Conservation (phyloP, 495 filamentous ascomycete species). For the Hypoxylon subgilvum region DNA sequence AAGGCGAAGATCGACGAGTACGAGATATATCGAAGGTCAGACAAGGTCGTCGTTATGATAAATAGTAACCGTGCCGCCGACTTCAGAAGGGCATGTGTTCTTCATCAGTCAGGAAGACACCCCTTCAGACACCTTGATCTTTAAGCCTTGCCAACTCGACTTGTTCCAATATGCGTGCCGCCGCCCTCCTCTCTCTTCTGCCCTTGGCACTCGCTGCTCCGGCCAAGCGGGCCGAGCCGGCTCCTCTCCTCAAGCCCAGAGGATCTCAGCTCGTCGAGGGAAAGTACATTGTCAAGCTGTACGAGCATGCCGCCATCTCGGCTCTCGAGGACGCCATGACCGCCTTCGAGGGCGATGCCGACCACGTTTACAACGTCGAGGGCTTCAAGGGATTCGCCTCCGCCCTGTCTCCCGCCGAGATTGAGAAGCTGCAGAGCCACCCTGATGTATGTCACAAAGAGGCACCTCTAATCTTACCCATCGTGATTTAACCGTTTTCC, state of each 20-base stretch:
- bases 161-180: constrained; percentile 39
- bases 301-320: constrained; percentile 47
- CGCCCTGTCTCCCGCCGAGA: constrained; percentile 40
- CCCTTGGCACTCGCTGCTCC: constrained; percentile 44
- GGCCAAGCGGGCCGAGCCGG: constrained; percentile 40
- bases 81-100: constrained; percentile 16
- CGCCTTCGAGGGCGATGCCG: constrained; percentile 42
- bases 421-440: constrained; percentile 52
- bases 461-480: constrained; percentile 8
- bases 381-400: constrained; percentile 56
- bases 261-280: constrained; percentile 47
- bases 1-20: constrained; percentile 28
- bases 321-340: constrained; percentile 40
- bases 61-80: constrained; percentile 38
- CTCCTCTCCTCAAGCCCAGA: constrained; percentile 48
- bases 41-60: constrained; percentile 29
- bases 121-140: constrained; percentile 6
- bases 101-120: constrained; percentile 19
- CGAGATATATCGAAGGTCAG: constrained; percentile 19
- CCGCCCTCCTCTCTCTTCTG: constrained; percentile 37
- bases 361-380: constrained; percentile 49
- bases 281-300: constrained; percentile 65
- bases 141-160: constrained; percentile 7
- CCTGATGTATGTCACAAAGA: constrained; percentile 41
- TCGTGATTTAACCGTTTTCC: constrained; percentile 7